Percentiles rank a stretch among this genome's conserved stretches.
Evolutionary conservation across 73 alveolate genomes (phyloP).

Genomic region (Paramecium caudatum): DNA sequence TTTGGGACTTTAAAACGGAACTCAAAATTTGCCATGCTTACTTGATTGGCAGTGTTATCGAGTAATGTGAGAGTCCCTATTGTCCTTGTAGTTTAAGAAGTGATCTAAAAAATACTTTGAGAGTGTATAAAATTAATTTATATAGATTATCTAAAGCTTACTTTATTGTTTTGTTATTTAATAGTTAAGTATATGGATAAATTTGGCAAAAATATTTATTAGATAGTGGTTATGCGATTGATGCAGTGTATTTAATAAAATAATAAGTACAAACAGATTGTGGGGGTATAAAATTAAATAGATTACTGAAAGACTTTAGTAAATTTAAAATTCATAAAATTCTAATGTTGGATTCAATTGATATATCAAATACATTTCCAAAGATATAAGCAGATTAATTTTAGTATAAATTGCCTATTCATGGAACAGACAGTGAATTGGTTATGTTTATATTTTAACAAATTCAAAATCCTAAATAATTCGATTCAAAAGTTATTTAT

Average conservation of each 20-base stretch:
- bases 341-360: not conserved
- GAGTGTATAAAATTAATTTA: not conserved
- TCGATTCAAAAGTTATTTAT: slow-evolving; percentile 42
- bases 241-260: not conserved
- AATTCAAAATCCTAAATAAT: slow-evolving; percentile 12
- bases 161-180: slow-evolving; percentile 17
- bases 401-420: slow-evolving; percentile 3
- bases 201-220: slow-evolving; percentile 43
- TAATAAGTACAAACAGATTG: not conserved
- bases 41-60: not conserved
- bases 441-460: slow-evolving; percentile 1
- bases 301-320: not conserved
- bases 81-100: slow-evolving; percentile 50
- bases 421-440: not conserved
- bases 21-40: slow-evolving; percentile 5
- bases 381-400: not conserved
- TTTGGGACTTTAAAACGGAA: slow-evolving; percentile 45
- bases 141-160: slow-evolving; percentile 25
- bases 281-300: slow-evolving; percentile 33
- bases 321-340: slow-evolving; percentile 6
- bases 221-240: not conserved
- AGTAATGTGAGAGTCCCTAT: slow-evolving; percentile 45
- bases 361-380: not conserved
- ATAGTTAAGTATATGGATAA: not conserved
- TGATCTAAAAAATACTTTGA: slow-evolving; percentile 26